Conservation (phyloP, 371 early-diverging fungal genomes). For the Mortierella sp. region DNA sequence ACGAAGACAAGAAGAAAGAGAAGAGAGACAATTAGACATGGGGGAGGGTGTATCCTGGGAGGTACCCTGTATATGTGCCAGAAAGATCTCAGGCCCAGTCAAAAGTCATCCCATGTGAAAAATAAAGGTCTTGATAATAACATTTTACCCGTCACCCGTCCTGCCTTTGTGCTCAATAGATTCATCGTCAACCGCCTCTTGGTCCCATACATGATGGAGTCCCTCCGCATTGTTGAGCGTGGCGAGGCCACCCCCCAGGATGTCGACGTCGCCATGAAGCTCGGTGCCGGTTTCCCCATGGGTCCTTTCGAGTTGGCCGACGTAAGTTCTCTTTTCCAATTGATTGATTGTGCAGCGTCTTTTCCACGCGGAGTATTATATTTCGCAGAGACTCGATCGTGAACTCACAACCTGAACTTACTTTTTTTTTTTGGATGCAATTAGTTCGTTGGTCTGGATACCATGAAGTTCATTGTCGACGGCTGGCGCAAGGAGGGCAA, state of each 20-base stretch:
- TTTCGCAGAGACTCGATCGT: background rate
- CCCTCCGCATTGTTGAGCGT: constrained; percentile 91
- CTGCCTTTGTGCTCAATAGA: constrained; percentile 54
- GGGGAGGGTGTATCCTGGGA: background rate
- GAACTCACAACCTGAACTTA: background rate
- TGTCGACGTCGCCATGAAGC: constrained; percentile 97
- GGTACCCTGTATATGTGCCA: background rate
- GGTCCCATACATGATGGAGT: constrained; percentile 97
- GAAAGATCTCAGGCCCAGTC: background rate
- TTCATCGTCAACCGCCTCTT: constrained; percentile 97
- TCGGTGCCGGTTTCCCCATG: constrained; percentile 99
- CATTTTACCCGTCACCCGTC: constrained; percentile 10
- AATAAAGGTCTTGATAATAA: constrained; percentile 16
- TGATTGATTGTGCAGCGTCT: background rate
- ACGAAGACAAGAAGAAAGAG: background rate
- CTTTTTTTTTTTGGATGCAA: background rate
- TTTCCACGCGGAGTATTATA: background rate
- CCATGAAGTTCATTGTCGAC: constrained; percentile 93
- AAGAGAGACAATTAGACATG: background rate
- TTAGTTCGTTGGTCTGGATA: constrained; percentile 96
- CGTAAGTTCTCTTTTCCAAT: constrained; percentile 62
- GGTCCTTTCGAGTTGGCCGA: constrained; percentile 96
- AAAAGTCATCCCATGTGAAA: constrained; percentile 21
- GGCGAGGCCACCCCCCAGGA: constrained; percentile 91
- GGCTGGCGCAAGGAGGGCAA: constrained; percentile 86